Percentiles rank a stretch among this genome's conserved stretches.
Conservation (phyloP, 1,139 yeast genomes). For the Geotrichum carabidarum region DNA sequence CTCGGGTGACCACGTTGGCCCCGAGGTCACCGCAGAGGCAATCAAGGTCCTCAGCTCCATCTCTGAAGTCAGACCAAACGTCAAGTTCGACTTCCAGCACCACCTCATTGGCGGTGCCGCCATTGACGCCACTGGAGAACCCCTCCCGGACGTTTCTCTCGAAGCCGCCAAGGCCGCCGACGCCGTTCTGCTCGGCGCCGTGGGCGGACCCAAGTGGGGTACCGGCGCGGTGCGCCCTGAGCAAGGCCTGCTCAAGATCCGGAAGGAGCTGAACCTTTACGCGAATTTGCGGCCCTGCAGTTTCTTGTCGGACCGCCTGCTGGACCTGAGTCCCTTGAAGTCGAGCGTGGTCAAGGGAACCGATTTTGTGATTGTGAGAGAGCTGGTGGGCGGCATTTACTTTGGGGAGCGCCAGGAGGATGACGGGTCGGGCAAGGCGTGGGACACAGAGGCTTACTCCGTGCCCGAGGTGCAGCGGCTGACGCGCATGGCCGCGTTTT, state of each 20-base stretch:
- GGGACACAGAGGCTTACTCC: slow-evolving; percentile 89
- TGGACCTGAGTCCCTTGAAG: slow-evolving; percentile 83
- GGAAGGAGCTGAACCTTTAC: slow-evolving; percentile 88
- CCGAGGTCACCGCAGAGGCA: slow-evolving; percentile 85
- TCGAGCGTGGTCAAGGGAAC: slow-evolving; percentile 83
- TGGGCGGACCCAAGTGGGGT: slow-evolving; percentile 99
- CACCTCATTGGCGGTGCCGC: slow-evolving; percentile 98
- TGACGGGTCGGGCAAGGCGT: slow-evolving; percentile 75
- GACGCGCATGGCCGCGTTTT: slow-evolving; percentile 95
- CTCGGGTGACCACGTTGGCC: slow-evolving; percentile 97
- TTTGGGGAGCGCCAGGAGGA: slow-evolving; percentile 95
- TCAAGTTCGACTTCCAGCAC: slow-evolving; percentile 68
- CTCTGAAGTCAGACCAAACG: slow-evolving; percentile 53
- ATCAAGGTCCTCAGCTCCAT: slow-evolving; percentile 83
- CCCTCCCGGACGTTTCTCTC: slow-evolving; percentile 83
- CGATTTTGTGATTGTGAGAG: slow-evolving; percentile 87
- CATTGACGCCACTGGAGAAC: slow-evolving; percentile 91
- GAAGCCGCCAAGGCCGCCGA: slow-evolving; percentile 83
- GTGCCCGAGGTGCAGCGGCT: slow-evolving; percentile 90
- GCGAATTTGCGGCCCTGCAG: slow-evolving; percentile 96
- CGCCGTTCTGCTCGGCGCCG: slow-evolving; percentile 94
- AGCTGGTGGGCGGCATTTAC: slow-evolving; percentile 95
- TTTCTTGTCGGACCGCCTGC: slow-evolving; percentile 79
- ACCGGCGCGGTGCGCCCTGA: slow-evolving; percentile 91
- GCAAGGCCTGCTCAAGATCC: slow-evolving; percentile 86